Evolutionary conservation across 208 protist species (phyloP).

Genomic region (Wallacemonas rigidus): DNA sequence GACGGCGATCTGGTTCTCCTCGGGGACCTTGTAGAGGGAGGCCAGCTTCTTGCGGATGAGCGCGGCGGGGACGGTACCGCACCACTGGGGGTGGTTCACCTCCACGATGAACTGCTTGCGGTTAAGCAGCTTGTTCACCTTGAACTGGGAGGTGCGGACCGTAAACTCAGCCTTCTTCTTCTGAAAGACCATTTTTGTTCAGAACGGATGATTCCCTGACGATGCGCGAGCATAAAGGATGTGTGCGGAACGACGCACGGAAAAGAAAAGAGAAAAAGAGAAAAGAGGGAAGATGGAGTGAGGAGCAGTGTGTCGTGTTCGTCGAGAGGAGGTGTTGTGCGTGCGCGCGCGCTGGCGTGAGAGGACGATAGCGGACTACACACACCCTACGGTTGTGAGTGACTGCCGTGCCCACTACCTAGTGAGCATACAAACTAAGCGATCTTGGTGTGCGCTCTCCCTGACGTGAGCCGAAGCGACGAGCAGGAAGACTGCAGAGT

Average conservation of each 20-base stretch:
- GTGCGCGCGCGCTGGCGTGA: no score
- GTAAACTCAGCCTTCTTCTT: constrained; percentile 93
- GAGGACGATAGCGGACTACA: no score
- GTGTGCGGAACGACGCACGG: no score
- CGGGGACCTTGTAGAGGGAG: constrained; percentile 97
- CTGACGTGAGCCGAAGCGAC: no score
- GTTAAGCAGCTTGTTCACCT: constrained; percentile 99
- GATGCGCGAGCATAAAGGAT: not conserved
- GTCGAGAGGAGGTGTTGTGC: no score
- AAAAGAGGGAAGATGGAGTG: not conserved
- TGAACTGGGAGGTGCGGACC: constrained; percentile 97
- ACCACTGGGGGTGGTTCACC: constrained; percentile 88
- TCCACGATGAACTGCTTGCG: constrained; percentile 99
- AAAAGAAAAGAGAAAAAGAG: constrained; percentile 10
- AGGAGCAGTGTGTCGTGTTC: no score
- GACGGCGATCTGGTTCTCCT: constrained; percentile 95
- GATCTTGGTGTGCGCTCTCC: no score
- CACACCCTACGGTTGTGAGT: no score
- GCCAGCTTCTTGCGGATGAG: constrained; percentile 95
- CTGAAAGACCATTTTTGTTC: constrained; percentile 79
- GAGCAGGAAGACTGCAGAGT: no score
- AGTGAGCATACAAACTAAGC: no score
- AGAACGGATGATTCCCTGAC: constrained; percentile 41
- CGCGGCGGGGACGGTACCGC: constrained; percentile 93
- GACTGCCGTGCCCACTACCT: no score